Base-by-base conservation (phyloP, 805 yeast species). In the Vanderwaltozyma yarrowii region DNA sequence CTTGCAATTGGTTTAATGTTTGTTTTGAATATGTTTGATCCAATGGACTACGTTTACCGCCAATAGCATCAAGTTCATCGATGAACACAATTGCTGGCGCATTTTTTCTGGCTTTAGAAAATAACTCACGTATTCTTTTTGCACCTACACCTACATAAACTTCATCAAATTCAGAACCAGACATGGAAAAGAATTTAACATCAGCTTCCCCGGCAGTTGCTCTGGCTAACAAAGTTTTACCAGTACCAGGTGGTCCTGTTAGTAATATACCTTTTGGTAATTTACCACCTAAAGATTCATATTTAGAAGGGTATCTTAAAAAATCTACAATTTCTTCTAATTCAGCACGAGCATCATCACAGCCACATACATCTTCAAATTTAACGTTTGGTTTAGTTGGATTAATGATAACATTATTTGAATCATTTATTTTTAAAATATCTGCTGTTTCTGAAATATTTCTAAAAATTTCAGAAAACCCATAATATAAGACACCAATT, bases 201-300 rank as follows among this genome's bases (percentile, higher is more conserved):
- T 94, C 96, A 10, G 96, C 96, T 62, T 88, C 96, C 43, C 96
- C 96, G 12, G 96, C 96, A 24, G 95, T 92, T 21, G 96, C 96
- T 50, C 96, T 76, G 6, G 28, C 28, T n/a, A 25, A n/a, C 12
- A 25, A 25, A 8, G 28, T 25, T 25, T 25, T 25, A 25, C 28
- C 28, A 8, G 28, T 25, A 8, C 28, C 28, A 25, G 28, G 28
- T 8, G 28, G 28, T 12, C 28, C 97, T 12, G 96, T 89, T 46
- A 88, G 69, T 41, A 88, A 67, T 7, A 88, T 94, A 67, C 97
- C 97, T 60, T 88, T 89, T 40, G 97, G 96, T 50, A 88, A 69
- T 60, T 86, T 86, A 34, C 96, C 97, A 46, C 97, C 97, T 35
- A 88, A 71, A 2, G 94, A 94, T 32, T 96, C 89, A 65, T 86